phyloP scores from a whole-genome alignment of 1,284 basidiomycete genomes.

The Athelia sp. region DNA sequence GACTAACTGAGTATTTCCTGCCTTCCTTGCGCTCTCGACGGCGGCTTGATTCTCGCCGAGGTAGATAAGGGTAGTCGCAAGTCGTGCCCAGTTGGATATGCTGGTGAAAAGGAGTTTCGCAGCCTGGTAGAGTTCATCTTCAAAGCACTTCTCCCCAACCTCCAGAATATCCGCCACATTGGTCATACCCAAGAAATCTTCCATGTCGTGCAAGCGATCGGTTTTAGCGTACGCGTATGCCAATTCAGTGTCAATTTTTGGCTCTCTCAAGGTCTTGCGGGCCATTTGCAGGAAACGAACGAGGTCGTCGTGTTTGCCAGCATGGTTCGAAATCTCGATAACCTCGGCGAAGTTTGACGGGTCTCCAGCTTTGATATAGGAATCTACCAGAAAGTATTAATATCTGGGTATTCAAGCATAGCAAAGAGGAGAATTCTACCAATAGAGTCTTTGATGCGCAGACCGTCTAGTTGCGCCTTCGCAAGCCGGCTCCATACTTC shows the following conservation, averaged over 20 bases:
- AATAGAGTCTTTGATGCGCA: conserved; percentile 98
- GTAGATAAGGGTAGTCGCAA: conserved; percentile 98
- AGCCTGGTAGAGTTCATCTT: conserved; percentile 97
- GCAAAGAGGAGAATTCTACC: conserved; percentile 37
- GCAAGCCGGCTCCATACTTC: conserved; percentile 97
- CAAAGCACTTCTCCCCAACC: conserved; percentile 99
- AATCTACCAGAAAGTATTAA: conserved; percentile 55
- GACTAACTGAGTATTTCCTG: conserved; percentile 93
- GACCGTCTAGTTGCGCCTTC: conserved; percentile 98
- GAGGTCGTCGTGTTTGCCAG: conserved; percentile 97
- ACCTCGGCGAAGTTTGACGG: conserved; percentile 95
- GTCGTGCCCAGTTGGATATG: conserved; percentile 97
- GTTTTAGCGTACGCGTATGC: conserved; percentile 98
- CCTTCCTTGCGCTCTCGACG: conserved; percentile 97
- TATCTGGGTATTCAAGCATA: neutral
- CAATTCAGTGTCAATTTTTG: conserved; percentile 96
- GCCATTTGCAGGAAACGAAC: conserved; percentile 99
- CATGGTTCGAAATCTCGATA: conserved; percentile 93
- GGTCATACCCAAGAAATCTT: conserved; percentile 98
- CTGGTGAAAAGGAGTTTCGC: conserved; percentile 94
- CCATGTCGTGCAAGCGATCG: conserved; percentile 97
- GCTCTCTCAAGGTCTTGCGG: conserved; percentile 95
- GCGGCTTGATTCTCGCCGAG: conserved; percentile 97
- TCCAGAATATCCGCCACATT: conserved; percentile 96
- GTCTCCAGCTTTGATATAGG: conserved; percentile 98